Evolutionary conservation across 2,329 filamentous ascomycete genomes (phyloP), one percentile per base, ranked within the genome.

Genomic region (Dactylellina leptospora): DNA sequence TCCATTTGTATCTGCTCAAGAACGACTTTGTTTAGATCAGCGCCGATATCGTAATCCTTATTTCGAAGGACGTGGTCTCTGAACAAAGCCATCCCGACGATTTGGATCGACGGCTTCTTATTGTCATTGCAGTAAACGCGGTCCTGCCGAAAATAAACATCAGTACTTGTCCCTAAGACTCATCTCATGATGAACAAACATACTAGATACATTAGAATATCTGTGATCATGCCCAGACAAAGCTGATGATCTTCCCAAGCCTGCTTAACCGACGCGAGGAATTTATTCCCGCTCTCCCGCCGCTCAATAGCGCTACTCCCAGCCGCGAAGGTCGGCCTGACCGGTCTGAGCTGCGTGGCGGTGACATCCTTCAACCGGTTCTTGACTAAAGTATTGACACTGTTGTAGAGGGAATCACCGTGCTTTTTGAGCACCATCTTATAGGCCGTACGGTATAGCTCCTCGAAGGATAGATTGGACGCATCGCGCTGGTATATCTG

Each of bases 211-310:
- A 97, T 97, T 55, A 97, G 84, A 28, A 97, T 92, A 79, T 97
- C 95, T 2, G 93, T 92, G 54, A 92, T 89, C 93, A 97, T 97
- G 78, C 92, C 92, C 91, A 96, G 96, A 45, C 90, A 93, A 63
- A 90, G 86, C 78, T 93, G 91, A 78, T 99, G 93, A 74, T 96
- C 90, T 72, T 92, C 87, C 92, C 93, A 99, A 1, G 88, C 87
- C 66, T 88, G 84, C 76, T 89, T 89, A 11, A 97, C 80, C 0
- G 87, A 89, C 61, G 86, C 86, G 68, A 99, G 81, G 75, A 97
- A 96, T 77, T 85, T 88, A 80, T 96, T 92, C 50, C 93, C 93
- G 33, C 90, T 89, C 44, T 89, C 85, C 48, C 91, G 85, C 61
- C 90, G 86, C 81, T 97, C 92, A 76, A 90, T 90, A 13, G 87